These are phyloP conservation scores for Pezicula neosporulosa DNA, from an alignment of 2,329 filamentous ascomycete genomes.

Conservation along the genomic window DNA sequence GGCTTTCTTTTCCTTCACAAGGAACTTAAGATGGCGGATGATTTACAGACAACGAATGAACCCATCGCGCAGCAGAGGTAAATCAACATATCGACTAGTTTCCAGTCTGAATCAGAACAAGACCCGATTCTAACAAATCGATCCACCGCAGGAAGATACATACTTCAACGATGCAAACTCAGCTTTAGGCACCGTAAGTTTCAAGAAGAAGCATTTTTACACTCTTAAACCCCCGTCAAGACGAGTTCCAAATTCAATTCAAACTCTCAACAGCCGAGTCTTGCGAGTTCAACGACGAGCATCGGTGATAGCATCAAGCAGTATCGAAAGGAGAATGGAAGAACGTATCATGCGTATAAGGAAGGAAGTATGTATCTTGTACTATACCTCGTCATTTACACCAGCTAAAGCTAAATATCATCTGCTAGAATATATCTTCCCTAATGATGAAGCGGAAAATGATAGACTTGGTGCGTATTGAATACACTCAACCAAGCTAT, in stretches of 20 bases:
- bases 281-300: conserved; percentile 2
- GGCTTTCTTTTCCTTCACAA: too few relatives aligned
- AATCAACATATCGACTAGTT: neutral
- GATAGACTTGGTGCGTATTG: neutral
- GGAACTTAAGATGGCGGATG: too few relatives aligned
- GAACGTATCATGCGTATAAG: conserved; percentile 8
- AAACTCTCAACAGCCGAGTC: neutral
- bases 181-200: too few relatives aligned
- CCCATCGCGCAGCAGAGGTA: neutral
- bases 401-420: neutral
- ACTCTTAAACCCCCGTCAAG: too few relatives aligned
- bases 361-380: conserved; percentile 3
- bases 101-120: too few relatives aligned
- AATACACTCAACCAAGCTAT: neutral
- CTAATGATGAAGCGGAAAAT: conserved; percentile 5
- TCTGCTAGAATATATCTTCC: conserved; percentile 3
- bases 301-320: conserved; percentile 3
- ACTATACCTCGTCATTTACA: neutral
- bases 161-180: too few relatives aligned
- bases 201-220: too few relatives aligned
- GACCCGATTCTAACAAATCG: too few relatives aligned
- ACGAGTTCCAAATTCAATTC: neutral
- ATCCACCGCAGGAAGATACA: too few relatives aligned
- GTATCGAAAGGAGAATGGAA: conserved; percentile 4
- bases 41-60: too few relatives aligned